A percentile compares a stretch with the other conserved stretches of the same genome.
Conservation (phyloP, 1,284 basidiomycete species). For the Quambalaria eucalypti region DNA sequence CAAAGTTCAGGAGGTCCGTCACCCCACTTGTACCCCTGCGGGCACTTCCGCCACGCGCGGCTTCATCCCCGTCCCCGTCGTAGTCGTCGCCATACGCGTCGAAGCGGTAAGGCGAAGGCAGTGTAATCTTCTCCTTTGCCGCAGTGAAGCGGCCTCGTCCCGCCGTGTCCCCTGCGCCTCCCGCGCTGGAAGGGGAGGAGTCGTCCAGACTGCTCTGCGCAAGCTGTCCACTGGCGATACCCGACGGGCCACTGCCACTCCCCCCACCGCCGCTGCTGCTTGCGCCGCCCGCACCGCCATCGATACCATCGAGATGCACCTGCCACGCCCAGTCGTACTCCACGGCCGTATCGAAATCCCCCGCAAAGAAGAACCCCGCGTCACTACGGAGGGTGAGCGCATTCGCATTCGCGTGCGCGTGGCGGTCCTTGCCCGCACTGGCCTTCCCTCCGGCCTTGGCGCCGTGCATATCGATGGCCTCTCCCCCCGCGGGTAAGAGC, state of each 20-base stretch:
- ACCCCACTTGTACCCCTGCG: no score
- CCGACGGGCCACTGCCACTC: not conserved
- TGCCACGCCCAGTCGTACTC: constrained; percentile 10
- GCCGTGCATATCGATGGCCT: constrained; percentile 17
- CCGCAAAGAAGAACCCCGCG: constrained; percentile 13
- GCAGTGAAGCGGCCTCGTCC: not conserved
- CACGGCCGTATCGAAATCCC: constrained; percentile 18
- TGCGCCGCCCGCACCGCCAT: not conserved
- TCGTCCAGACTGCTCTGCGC: no score
- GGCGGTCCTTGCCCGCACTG: not conserved
- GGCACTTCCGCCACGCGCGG: no score
- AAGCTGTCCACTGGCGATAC: not conserved
- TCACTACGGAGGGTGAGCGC: constrained; percentile 18
- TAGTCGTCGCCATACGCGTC: no score
- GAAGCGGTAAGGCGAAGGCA: no score
- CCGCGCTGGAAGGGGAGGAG: not conserved
- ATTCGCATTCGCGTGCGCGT: not conserved
- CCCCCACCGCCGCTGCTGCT: not conserved
- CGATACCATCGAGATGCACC: not conserved
- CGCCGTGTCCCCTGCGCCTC: no score
- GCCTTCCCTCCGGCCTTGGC: not conserved
- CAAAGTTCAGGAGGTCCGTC: no score
- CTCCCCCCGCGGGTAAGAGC: no score
- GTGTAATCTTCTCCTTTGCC: not conserved
- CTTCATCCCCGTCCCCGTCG: no score